phyloP scores from a whole-genome alignment of 441 rosid genomes.

The Adansonia grandidieri region DNA sequence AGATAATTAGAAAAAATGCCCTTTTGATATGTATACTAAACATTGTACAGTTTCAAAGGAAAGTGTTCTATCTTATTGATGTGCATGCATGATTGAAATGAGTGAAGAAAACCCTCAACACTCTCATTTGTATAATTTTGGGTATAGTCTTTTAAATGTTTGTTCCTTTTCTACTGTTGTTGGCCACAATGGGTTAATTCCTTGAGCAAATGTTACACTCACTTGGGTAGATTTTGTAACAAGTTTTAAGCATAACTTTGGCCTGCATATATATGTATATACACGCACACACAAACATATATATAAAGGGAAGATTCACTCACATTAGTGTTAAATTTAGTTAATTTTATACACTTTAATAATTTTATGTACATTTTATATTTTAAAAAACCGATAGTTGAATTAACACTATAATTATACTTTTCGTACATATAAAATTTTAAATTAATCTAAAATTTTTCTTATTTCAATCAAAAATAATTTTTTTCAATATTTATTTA shows the following conservation, averaged over 20 bases:
- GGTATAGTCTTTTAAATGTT: background rate
- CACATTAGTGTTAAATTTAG: too few relatives aligned
- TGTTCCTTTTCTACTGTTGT: background rate
- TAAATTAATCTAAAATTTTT: too few relatives aligned
- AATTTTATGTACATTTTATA: too few relatives aligned
- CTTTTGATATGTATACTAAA: background rate
- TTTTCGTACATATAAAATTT: too few relatives aligned
- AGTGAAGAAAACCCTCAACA: background rate
- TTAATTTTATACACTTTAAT: too few relatives aligned
- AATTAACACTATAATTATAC: too few relatives aligned
- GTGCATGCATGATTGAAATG: background rate
- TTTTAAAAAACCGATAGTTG: too few relatives aligned
- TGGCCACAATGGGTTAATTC: background rate
- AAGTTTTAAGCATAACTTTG: background rate
- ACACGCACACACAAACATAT: background rate
- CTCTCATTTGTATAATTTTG: background rate
- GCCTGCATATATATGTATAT: too few relatives aligned
- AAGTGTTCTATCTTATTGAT: background rate
- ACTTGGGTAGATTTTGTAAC: background rate
- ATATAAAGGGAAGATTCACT: too few relatives aligned
- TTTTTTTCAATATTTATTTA: too few relatives aligned
- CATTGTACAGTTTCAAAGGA: conserved; percentile 16
- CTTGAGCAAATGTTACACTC: background rate
- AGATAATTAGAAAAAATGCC: background rate
- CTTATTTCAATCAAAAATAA: too few relatives aligned